Percentiles rank a stretch among this genome's conserved stretches.
These are phyloP conservation scores for Xylaria grammica DNA, from an alignment of 495 filamentous ascomycete genomes.

Conservation along the genomic window DNA sequence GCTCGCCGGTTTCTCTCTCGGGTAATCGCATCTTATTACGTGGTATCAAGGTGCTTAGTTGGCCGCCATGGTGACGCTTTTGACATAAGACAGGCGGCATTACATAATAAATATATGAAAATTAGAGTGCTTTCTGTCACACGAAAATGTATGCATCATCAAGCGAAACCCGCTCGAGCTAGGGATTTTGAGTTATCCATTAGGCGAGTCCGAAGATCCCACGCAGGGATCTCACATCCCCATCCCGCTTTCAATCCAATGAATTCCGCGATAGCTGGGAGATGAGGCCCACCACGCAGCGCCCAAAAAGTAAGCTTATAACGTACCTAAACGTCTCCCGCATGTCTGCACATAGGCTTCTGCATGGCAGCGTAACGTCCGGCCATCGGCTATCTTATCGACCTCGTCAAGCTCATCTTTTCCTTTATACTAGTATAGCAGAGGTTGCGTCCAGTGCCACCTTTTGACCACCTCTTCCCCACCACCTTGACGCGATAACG, in stretches of 20 bases:
- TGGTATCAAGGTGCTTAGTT: neutral
- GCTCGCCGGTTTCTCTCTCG: neutral
- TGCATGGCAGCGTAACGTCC: conserved; percentile 20
- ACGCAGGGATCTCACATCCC: conserved; percentile 16
- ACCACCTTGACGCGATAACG: conserved; percentile 19
- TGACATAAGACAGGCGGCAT: neutral
- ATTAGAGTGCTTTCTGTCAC: neutral
- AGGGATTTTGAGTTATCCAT: conserved; percentile 13
- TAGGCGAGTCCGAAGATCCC: conserved; percentile 21
- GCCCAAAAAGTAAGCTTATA: conserved; percentile 12
- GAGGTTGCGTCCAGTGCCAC: conserved; percentile 7
- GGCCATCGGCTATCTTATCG: conserved; percentile 24
- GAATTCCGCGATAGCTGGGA: neutral
- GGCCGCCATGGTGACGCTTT: neutral
- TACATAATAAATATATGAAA: neutral
- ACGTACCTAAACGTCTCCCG: conserved; percentile 20
- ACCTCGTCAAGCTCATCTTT: conserved; percentile 10
- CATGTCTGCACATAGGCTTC: conserved; percentile 15
- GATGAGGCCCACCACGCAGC: conserved; percentile 8
- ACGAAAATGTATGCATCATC: neutral
- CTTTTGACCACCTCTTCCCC: conserved; percentile 1
- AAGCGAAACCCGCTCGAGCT: conserved; percentile 14
- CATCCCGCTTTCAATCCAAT: neutral
- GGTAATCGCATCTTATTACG: conserved; percentile 5
- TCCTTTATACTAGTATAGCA: neutral